A percentile compares a stretch with the other conserved stretches of the same genome.
Conservation (phyloP, 495 filamentous ascomycete genomes). For the Venustampulla echinocandica region DNA sequence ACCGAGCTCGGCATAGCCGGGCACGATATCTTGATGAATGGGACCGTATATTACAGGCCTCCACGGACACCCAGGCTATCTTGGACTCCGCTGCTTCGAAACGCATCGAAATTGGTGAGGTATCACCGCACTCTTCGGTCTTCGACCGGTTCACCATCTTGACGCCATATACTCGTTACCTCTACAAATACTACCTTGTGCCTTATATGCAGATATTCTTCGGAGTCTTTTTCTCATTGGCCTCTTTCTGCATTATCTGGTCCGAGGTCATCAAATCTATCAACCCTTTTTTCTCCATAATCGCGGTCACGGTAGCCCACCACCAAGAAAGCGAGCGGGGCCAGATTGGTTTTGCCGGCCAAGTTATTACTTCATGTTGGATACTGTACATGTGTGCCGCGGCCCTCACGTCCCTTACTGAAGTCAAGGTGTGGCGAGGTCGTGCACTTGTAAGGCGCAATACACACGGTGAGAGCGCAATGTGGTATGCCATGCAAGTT, state of each 20-base stretch:
- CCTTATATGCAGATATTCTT: slow-evolving; percentile 54
- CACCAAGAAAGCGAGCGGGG: slow-evolving; percentile 56
- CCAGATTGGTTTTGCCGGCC: slow-evolving; percentile 72
- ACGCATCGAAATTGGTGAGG: slow-evolving; percentile 62
- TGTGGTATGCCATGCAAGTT: slow-evolving; percentile 88
- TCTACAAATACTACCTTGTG: slow-evolving; percentile 60
- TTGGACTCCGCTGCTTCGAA: slow-evolving; percentile 76
- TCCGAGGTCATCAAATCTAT: slow-evolving; percentile 78
- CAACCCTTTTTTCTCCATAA: slow-evolving; percentile 66
- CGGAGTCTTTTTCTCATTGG: slow-evolving; percentile 56
- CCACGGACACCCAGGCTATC: slow-evolving; percentile 67
- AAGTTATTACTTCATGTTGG: slow-evolving; percentile 78
- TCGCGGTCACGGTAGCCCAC: slow-evolving; percentile 78
- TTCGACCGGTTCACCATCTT: slow-evolving; percentile 50
- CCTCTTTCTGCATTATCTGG: slow-evolving; percentile 79
- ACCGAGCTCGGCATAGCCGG: slow-evolving; percentile 72
- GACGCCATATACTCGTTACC: slow-evolving; percentile 80
- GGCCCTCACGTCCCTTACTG: slow-evolving; percentile 73
- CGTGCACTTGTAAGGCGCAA: slow-evolving; percentile 82
- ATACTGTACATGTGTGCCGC: slow-evolving; percentile 87
- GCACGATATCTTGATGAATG: slow-evolving; percentile 77
- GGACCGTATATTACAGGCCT: slow-evolving; percentile 66
- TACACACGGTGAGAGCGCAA: slow-evolving; percentile 83
- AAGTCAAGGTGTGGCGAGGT: slow-evolving; percentile 92
- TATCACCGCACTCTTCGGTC: slow-evolving; percentile 44